Base-by-base conservation (phyloP, 2,329 filamentous ascomycete genomes). In the Fusarium pseudoanthophilum region DNA sequence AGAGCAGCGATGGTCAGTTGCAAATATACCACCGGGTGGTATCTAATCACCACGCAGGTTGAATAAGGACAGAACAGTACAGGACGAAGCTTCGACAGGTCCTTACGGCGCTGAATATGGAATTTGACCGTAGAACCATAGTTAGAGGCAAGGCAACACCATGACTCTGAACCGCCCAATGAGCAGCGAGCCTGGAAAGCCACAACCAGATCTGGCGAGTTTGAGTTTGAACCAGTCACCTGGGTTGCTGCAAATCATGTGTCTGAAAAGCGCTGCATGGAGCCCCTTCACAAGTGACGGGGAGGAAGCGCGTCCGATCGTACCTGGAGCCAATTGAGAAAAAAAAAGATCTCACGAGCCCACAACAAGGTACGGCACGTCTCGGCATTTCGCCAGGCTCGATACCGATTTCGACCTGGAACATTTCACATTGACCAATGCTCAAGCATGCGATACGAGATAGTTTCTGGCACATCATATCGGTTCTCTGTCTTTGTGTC, bases 211-310 rank as follows among this genome's bases (percentile, higher is more conserved):
- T 53, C 46, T 73, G 67, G 72, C 71, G 51, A 46, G 63, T 66
- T 75, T 64, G 45, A 75, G 63, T 59, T 58, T 43, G 76, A 74
- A 72, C 74, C 75, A 72, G 67, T 71, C 61, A 67, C 67, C 67
- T 78, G 76, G 76, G 67, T 72, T 74, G 64, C 70, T 80, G 76
- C 77, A 78, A 81, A 81, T 81, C 78, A 81, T 79, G 77, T 78
- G 76, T 72, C 68, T 72, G 65, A 73, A 67, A 70, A 75, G 45
- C 52, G 66, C 72, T 78, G 77, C 77, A 76, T 59, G 73, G 58
- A 77, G 75, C 73, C 67, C 76, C 64, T 67, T 71, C 64, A 51
- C 64, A 69, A 75, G 66, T 57, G 65, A 69, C 67, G 67, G 73
- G 72, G 69, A 56, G 69, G 69, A 56, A 76, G 63, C 51, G 61